Base-by-base conservation (phyloP, 306 rosid species). In the Cajanus cajan region DNA sequence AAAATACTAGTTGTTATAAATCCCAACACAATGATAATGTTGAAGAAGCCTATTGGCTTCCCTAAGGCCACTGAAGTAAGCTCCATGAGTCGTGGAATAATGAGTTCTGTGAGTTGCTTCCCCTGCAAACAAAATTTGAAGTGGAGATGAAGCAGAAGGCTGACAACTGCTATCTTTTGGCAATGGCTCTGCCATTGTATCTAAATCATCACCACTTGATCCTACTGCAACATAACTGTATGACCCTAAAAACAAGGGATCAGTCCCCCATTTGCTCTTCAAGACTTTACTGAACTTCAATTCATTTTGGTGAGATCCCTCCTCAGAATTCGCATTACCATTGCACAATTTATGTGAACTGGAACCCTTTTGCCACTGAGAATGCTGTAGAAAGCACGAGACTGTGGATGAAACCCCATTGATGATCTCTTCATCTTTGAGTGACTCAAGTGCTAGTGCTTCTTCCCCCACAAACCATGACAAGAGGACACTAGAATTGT, bases 101-200 rank as follows among this genome's bases (percentile, higher is more conserved):
- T 95, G 97, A 77, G 94, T 93, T 89, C 98, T 89, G 83, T 95
- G 99, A 15, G 99, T 95, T 63, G 99, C 98, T 85, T 95, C 99
- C 16, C 99, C 98, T 62, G 99, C 98, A 80, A 95, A 95, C 88
- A 95, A 84, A 83, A 95, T 85, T 74, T 93, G 98, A 82, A 94
- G 95, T 31, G 92, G 87, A 71, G 74, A 89, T 6, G 88, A 77
- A 75, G 80, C 70, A 2, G 61, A 36, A 70, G 87, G n/a, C 7
- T 78, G 83, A 55, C 65, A 64, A 62, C 52, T 83, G 70, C 64
- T 80, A 39, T 66, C 77, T 68, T 78, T 86, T 39, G 98, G 98
- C 80, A 94, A 85, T 73, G 98, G 97, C 83, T 92, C 97, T 0
- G 97, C 94, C 94, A 94, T 84, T 65, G 68, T 81, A 83, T 94